Evolutionary conservation across 2,329 filamentous ascomycete species (phyloP).

Genomic region (Penicillium sp.): DNA sequence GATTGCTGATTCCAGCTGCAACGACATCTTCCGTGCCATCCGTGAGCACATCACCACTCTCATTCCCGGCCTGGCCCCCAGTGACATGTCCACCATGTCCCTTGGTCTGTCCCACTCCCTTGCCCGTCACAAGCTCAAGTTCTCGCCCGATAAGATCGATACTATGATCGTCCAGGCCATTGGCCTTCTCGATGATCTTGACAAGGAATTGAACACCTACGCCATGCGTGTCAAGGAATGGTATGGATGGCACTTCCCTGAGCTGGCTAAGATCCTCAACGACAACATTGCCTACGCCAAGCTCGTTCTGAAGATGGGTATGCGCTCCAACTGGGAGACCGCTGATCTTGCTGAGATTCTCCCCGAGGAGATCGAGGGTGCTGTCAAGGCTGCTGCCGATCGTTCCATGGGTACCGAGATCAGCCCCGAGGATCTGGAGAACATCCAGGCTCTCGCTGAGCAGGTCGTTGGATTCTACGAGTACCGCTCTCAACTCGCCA

Average conservation of each 20-base stretch:
- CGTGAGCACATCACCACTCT: constrained; percentile 85
- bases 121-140: constrained; percentile 96
- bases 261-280: constrained; percentile 93
- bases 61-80: constrained; percentile 78
- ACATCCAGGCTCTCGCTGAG: constrained; percentile 86
- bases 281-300: constrained; percentile 93
- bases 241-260: constrained; percentile 99
- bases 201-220: constrained; percentile 98
- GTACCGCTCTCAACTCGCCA: constrained; percentile 81
- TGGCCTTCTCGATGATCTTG: constrained; percentile 85
- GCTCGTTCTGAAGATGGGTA: constrained; percentile 83
- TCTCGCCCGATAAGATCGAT: constrained; percentile 97
- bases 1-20: constrained; percentile 74
- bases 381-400: constrained; percentile 90
- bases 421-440: constrained; percentile 83
- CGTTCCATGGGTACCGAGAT: constrained; percentile 99
- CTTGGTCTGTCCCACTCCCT: constrained; percentile 96
- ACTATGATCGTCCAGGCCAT: constrained; percentile 99
- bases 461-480: constrained; percentile 90
- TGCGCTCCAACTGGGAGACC: constrained; percentile 73
- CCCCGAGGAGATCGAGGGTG: constrained; percentile 88
- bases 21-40: constrained; percentile 91
- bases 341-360: constrained; percentile 84
- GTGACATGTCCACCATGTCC: constrained; percentile 89
- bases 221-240: constrained; percentile 99